These are phyloP conservation scores for Metschnikowia amazonensis DNA, from an alignment of 805 yeast genomes.

Conservation along the genomic window DNA sequence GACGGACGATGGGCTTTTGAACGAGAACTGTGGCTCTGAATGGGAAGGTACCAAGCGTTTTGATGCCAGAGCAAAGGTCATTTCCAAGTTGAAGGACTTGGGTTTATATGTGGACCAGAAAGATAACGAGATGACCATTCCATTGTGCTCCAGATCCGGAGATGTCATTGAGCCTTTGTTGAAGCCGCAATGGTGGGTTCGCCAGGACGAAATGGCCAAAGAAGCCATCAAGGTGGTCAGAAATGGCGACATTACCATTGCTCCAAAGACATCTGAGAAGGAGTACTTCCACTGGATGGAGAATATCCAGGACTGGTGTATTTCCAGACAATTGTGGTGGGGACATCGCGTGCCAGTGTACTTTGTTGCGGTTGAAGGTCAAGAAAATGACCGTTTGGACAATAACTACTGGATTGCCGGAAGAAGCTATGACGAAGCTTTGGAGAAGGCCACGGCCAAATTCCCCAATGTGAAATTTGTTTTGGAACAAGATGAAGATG, in stretches of 20 bases:
- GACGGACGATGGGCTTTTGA: slow-evolving; percentile 88
- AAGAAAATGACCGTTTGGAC: slow-evolving; percentile 56
- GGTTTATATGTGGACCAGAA: slow-evolving; percentile 79
- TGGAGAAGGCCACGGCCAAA: slow-evolving; percentile 67
- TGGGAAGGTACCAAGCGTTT: slow-evolving; percentile 90
- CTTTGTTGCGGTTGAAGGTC: slow-evolving; percentile 77
- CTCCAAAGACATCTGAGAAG: slow-evolving; percentile 85
- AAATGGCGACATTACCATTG: slow-evolving; percentile 72
- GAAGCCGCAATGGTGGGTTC: slow-evolving; percentile 99
- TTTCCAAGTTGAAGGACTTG: slow-evolving; percentile 69
- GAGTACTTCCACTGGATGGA: slow-evolving; percentile 96
- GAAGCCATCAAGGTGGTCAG: slow-evolving; percentile 83
- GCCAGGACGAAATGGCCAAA: slow-evolving; percentile 82
- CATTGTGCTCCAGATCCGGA: slow-evolving; percentile 93
- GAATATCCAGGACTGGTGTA: slow-evolving; percentile 98
- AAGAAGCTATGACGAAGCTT: slow-evolving; percentile 76
- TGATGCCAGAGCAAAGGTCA: slow-evolving; percentile 84
- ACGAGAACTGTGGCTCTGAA: slow-evolving; percentile 84
- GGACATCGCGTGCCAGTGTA: slow-evolving; percentile 98
- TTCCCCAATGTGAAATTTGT: slow-evolving; percentile 69
- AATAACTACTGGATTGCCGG: slow-evolving; percentile 90
- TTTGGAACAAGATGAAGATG: slow-evolving; percentile 95
- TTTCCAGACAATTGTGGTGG: slow-evolving; percentile 89
- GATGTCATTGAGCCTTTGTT: slow-evolving; percentile 94
- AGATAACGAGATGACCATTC: slow-evolving; percentile 95